These are phyloP conservation scores for Astraeus odoratus DNA, from an alignment of 768 basidiomycete species.

Conservation along the genomic window DNA sequence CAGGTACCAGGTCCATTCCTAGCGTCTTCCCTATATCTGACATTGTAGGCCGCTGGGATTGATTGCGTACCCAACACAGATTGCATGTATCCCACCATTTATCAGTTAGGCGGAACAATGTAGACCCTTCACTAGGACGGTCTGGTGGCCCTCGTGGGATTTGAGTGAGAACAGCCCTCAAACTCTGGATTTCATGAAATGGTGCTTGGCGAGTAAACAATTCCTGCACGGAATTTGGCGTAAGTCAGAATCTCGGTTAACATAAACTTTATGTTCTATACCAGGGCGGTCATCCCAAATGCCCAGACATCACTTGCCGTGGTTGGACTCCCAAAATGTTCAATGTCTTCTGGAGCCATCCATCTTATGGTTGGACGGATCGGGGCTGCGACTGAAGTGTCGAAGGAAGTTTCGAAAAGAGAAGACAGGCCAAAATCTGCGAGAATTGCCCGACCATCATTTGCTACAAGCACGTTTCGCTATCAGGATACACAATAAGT, in stretches of 20 bases:
- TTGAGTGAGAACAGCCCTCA: neutral
- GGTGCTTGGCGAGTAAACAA: neutral
- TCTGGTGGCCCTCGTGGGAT: neutral
- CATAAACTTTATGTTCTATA: neutral
- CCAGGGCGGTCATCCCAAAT: neutral
- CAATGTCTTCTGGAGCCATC: neutral
- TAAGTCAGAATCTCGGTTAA: neutral
- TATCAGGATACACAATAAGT: neutral
- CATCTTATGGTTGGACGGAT: neutral
- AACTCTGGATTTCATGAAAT: neutral
- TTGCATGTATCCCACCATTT: neutral
- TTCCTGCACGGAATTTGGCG: neutral
- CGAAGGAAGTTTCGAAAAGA: neutral
- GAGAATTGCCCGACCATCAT: neutral
- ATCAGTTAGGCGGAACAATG: neutral
- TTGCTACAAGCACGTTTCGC: neutral
- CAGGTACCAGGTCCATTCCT: neutral
- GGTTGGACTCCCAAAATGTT: neutral
- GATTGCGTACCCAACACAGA: neutral
- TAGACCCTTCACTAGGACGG: neutral
- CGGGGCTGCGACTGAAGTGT: neutral
- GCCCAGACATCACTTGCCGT: neutral
- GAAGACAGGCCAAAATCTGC: neutral
- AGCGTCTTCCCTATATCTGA: neutral
- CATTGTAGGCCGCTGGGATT: neutral